Percentiles rank a stretch among this genome's conserved stretches.
These are phyloP conservation scores for Blastobotrys serpentis DNA, from an alignment of 1,139 yeast genomes.

Conservation along the genomic window DNA sequence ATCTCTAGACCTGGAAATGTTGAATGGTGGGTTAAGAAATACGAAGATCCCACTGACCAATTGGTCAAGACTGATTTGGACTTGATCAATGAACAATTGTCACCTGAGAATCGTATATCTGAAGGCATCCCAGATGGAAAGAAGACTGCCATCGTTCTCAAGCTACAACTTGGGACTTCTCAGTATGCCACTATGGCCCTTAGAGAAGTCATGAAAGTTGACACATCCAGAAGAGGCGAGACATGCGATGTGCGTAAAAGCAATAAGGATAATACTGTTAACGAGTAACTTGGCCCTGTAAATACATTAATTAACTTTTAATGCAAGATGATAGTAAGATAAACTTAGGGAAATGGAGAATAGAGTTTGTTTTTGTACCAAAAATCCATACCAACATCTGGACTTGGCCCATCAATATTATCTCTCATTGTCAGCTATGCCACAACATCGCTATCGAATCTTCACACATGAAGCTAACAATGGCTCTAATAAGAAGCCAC, in stretches of 20 bases:
- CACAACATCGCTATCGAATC: conserved; percentile 11
- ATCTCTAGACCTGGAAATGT: conserved; percentile 65
- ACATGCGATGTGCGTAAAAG: conserved; percentile 19
- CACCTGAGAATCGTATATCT: conserved; percentile 32
- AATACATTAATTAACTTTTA: no score
- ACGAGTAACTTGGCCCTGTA: background rate
- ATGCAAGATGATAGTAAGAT: no score
- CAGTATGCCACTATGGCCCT: conserved; percentile 98
- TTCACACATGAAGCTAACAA: conserved; percentile 7
- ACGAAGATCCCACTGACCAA: conserved; percentile 62
- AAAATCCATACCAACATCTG: no score
- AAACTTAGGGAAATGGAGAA: no score
- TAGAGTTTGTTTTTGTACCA: conserved; percentile 6
- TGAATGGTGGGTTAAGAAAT: conserved; percentile 63
- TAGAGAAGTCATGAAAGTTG: conserved; percentile 84
- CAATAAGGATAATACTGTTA: background rate
- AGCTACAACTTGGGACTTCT: conserved; percentile 77
- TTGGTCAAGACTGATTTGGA: conserved; percentile 83
- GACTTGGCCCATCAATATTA: no score
- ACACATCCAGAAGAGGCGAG: conserved; percentile 68
- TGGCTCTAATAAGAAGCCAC: conserved; percentile 10
- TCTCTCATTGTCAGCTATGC: no score
- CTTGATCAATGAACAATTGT: conserved; percentile 42
- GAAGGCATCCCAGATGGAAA: conserved; percentile 44
- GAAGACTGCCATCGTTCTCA: conserved; percentile 69